Conservation (phyloP, 352 stramenopile genomes). For the Phytophthora aleatoria region DNA sequence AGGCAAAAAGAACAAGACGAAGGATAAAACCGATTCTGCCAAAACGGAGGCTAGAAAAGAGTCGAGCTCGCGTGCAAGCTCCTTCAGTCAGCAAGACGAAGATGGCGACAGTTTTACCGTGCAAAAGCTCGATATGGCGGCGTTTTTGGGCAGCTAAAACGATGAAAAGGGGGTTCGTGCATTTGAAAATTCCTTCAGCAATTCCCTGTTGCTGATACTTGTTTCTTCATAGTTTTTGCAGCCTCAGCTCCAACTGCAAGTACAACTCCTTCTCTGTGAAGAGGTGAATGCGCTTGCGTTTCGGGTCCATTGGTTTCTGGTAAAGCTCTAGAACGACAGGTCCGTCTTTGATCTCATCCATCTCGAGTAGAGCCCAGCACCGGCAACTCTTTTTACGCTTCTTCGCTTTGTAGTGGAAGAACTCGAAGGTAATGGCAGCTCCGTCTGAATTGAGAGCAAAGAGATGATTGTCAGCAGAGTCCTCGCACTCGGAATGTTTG, state of each 20-base stretch:
- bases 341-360: slow-evolving; percentile 60
- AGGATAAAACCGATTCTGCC: slow-evolving; percentile 38
- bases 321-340: slow-evolving; percentile 66
- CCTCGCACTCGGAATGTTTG: neutral
- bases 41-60: slow-evolving; percentile 35
- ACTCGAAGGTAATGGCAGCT: slow-evolving; percentile 68
- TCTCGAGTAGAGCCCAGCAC: slow-evolving; percentile 73
- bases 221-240: slow-evolving; percentile 27
- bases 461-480: neutral
- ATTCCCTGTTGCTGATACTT: neutral
- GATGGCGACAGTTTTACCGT: slow-evolving; percentile 68
- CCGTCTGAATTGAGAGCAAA: slow-evolving; percentile 37
- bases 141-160: slow-evolving; percentile 58
- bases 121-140: slow-evolving; percentile 78
- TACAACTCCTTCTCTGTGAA: slow-evolving; percentile 81
- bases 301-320: slow-evolving; percentile 70
- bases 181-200: neutral
- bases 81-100: slow-evolving; percentile 42
- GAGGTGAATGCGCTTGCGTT: slow-evolving; percentile 67
- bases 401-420: slow-evolving; percentile 80
- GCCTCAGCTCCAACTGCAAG: slow-evolving; percentile 53
- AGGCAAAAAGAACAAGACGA: slow-evolving; percentile 42
- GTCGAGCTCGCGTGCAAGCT: slow-evolving; percentile 39
- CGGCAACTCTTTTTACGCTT: slow-evolving; percentile 81
- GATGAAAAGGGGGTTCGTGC: neutral